These are phyloP conservation scores for Malassezia caprae DNA, from an alignment of 1,284 basidiomycete genomes.

Conservation along the genomic window DNA sequence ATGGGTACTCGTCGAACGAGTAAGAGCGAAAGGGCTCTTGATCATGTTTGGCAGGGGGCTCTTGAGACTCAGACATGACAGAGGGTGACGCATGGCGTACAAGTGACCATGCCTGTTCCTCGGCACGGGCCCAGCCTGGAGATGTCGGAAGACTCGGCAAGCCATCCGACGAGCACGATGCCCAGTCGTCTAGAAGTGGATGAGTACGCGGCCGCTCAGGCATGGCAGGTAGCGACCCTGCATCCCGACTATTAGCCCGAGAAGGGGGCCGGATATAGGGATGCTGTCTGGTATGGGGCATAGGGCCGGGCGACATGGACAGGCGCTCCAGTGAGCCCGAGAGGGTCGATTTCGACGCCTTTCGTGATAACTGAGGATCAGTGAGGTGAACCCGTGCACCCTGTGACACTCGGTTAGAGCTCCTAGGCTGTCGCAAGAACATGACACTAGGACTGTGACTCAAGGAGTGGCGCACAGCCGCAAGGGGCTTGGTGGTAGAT, in stretches of 20 bases:
- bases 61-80: not conserved
- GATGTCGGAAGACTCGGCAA: conserved; percentile 5
- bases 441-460: not conserved
- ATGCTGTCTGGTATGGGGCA: not conserved
- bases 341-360: not conserved
- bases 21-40: not conserved
- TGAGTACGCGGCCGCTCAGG: not conserved
- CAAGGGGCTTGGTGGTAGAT: not conserved
- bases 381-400: not conserved
- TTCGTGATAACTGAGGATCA: not conserved
- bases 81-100: not conserved
- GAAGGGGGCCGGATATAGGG: not conserved
- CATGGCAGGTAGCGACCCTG: not conserved
- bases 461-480: not conserved
- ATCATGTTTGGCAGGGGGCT: not conserved
- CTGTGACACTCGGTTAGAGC: not conserved
- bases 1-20: not conserved
- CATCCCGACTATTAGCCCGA: not conserved
- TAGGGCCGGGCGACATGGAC: not conserved
- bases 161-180: conserved; percentile 4
- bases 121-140: conserved; percentile 3
- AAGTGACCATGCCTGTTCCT: not conserved
- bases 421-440: not conserved
- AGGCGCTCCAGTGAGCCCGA: not conserved
- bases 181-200: not conserved